Conservation (phyloP, 129 eudicot genomes). For the Ambrosia artemisiifolia region DNA sequence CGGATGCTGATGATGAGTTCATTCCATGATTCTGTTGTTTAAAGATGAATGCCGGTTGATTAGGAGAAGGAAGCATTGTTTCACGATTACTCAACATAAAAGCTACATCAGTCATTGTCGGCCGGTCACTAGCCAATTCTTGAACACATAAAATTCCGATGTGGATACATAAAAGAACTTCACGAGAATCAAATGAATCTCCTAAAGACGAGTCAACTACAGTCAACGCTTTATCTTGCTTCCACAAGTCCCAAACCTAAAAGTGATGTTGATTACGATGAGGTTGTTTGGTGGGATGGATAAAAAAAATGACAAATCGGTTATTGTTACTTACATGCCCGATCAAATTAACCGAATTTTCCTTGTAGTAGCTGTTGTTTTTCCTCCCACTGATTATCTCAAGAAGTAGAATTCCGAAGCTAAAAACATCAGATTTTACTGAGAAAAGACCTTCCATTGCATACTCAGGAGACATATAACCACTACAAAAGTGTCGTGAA, state of each 20-base stretch:
- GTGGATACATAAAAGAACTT: constrained; percentile 56
- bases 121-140: constrained; percentile 51
- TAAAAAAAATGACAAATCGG: not conserved
- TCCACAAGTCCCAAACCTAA: constrained; percentile 65
- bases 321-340: constrained; percentile 50
- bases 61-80: constrained; percentile 36
- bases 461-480: constrained; percentile 80
- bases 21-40: constrained; percentile 17
- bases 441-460: constrained; percentile 65
- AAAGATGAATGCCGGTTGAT: constrained; percentile 51
- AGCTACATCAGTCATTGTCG: constrained; percentile 47
- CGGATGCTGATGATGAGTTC: constrained; percentile 20
- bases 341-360: constrained; percentile 38
- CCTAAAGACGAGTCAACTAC: constrained; percentile 43
- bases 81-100: constrained; percentile 49
- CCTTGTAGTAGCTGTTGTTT: constrained; percentile 40
- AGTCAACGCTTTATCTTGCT: constrained; percentile 32
- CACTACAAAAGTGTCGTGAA: constrained; percentile 41
- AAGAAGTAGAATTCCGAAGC: constrained; percentile 56
- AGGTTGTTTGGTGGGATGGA: not conserved
- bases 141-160: constrained; percentile 59
- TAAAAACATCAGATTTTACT: constrained; percentile 54
- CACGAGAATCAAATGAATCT: constrained; percentile 21
- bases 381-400: constrained; percentile 58
- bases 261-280: not conserved